phyloP scores from a whole-genome alignment of 768 basidiomycete species.

The Sporobolomyces pararoseus region DNA sequence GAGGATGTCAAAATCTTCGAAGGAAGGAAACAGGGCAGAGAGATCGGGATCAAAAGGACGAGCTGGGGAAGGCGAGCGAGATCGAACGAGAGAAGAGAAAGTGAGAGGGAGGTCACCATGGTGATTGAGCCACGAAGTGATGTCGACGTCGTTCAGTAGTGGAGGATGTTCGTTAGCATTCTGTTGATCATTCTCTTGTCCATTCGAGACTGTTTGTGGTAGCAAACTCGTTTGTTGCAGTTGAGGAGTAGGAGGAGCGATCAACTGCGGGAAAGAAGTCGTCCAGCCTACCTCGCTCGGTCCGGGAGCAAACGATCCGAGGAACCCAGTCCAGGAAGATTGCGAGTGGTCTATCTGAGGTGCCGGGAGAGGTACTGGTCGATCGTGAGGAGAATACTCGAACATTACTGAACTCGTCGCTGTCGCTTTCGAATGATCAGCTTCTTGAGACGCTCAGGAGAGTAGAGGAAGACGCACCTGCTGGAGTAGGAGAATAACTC shows the following conservation, averaged over 20 bases:
- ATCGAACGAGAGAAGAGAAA: slow-evolving; percentile 9
- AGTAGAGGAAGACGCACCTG: not conserved
- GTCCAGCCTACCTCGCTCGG: slow-evolving; percentile 11
- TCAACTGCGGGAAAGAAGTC: slow-evolving; percentile 4
- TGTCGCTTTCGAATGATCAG: not conserved
- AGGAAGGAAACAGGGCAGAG: slow-evolving; percentile 9
- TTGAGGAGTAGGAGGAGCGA: not conserved
- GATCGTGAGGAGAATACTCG: slow-evolving; percentile 7
- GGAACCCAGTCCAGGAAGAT: slow-evolving; percentile 13
- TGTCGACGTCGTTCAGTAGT: slow-evolving; percentile 1
- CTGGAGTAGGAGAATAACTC: not conserved
- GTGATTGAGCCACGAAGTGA: slow-evolving; percentile 13
- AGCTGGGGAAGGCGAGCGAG: slow-evolving; percentile 9
- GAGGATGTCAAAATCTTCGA: slow-evolving; percentile 10
- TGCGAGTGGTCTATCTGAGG: not conserved
- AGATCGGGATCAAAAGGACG: slow-evolving; percentile 14
- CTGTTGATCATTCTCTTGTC: not conserved
- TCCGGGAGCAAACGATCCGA: not conserved
- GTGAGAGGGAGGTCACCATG: slow-evolving; percentile 8
- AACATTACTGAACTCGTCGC: not conserved
- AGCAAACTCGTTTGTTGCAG: not conserved
- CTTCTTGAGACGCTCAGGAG: not conserved
- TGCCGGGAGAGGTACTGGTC: not conserved
- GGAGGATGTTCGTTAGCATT: not conserved
- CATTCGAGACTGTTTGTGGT: not conserved